Base-by-base conservation (phyloP, 768 basidiomycete genomes). In the Dacryopinax primogenitus region DNA sequence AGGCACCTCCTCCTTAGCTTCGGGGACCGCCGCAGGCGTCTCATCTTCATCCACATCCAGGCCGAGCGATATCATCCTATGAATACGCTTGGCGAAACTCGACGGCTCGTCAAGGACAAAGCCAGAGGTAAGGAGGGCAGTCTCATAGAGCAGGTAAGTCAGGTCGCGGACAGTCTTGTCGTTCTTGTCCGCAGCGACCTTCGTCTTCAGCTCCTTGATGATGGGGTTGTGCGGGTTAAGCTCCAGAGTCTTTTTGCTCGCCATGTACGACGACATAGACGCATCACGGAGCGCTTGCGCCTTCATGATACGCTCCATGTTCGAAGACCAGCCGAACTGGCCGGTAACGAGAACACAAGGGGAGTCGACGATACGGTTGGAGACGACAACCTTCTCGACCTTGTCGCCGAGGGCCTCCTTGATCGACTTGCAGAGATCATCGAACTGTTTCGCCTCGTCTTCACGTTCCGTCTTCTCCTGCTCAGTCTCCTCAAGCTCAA, bases 271-370 rank as follows among this genome's bases (percentile, higher is more conserved):
- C 28, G 93, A 96, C 94, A 95, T 95, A 67, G 89, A 92, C 18
- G 91, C 90, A 76, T 95, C 92, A 68, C 92, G 90, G 65, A 95
- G 85, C 33, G 94, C 94, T 78, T 98, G 94, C 13, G 95, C 93
- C 79, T 95, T 95, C 95, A 98, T 97, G 81, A 97, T 96, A 77
- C 94, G 87, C 77, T 94, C 90, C 95, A 98, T 98, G 83, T 97
- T 97, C 65, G 94, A 93, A 30, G 92, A 96, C 95, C 95, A 99
- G 65, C 95, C 96, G 78, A 97, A 99, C 76, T 97, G 94, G 65
- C 95, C 95, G 66, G 96, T 98, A 74, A 97, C 93, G 72, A 95
- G 86, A 47, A 96, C 95, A 76, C 88, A 97, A 67, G 93, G 94
- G 21, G 93, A 96, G 77, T 95, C 92, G 71, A 85, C 82, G 80